Conservation (phyloP, 202 grass and related monocot genomes). For the Panicum hallii region DNA sequence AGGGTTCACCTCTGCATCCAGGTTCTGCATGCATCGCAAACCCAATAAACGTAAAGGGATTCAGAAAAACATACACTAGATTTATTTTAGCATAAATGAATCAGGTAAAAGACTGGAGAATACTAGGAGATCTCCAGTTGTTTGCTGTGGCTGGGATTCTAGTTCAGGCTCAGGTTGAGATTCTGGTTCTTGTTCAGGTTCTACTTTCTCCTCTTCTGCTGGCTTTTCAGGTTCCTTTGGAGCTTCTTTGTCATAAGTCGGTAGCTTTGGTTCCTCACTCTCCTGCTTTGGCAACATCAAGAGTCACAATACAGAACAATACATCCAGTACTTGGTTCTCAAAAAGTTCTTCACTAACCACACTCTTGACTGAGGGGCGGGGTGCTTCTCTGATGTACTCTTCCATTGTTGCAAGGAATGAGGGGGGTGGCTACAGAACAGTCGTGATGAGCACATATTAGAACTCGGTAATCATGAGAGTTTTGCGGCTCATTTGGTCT, state of each 20-base stretch:
- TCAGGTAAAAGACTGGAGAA: conserved; percentile 14
- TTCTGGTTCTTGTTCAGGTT: conserved; percentile 51
- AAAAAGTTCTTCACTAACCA: conserved; percentile 53
- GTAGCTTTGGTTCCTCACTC: conserved; percentile 65
- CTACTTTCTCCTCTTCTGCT: conserved; percentile 52
- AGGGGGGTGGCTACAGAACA: conserved; percentile 71
- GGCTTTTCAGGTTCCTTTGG: conserved; percentile 43
- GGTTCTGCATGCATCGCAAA: conserved; percentile 57
- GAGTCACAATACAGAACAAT: conserved; percentile 15
- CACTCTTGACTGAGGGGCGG: conserved; percentile 51
- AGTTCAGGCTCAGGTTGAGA: conserved; percentile 43
- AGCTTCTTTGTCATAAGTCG: conserved; percentile 60
- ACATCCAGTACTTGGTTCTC: conserved; percentile 8
- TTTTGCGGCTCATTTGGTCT: not conserved
- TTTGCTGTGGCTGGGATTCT: conserved; percentile 48
- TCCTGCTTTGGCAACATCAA: conserved; percentile 57
- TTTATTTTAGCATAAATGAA: conserved; percentile 9
- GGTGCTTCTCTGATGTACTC: conserved; percentile 92
- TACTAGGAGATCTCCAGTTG: conserved; percentile 78
- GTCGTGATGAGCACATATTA: conserved; percentile 2
- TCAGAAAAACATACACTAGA: conserved; percentile 7
- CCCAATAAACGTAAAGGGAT: not conserved
- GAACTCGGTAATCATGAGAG: conserved; percentile 7
- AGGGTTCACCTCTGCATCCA: conserved; percentile 79
- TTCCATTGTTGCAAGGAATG: conserved; percentile 92